Evolutionary conservation across 1,284 basidiomycete genomes (phyloP).

Genomic region (Apiotrichum gamsii): DNA sequence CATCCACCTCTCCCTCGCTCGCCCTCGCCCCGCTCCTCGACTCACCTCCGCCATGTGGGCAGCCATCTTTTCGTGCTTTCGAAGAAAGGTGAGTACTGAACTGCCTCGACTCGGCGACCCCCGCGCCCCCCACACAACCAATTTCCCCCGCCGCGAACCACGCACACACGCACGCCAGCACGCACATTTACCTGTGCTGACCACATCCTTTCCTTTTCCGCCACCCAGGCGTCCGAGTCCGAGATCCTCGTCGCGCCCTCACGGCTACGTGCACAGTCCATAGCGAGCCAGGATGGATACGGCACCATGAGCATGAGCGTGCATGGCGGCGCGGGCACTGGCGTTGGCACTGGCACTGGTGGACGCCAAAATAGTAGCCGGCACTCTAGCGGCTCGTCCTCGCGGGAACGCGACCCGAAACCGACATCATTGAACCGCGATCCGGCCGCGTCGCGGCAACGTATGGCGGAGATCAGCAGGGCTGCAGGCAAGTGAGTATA

Average conservation of each 20-base stretch:
- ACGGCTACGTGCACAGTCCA: conserved; percentile 4
- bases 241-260: conserved; percentile 9
- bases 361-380: neutral
- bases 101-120: no score
- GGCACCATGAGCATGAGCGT: conserved; percentile 14
- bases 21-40: no score
- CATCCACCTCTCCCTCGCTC: no score
- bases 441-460: conserved; percentile 5
- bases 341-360: neutral
- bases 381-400: no score
- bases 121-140: no score
- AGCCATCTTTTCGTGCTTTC: neutral
- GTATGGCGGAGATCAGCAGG: conserved; percentile 15
- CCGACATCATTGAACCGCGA: no score
- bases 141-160: no score
- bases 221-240: conserved; percentile 4
- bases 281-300: conserved; percentile 10
- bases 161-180: neutral
- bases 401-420: no score
- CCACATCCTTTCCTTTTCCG: neutral
- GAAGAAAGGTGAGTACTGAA: neutral
- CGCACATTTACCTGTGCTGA: neutral
- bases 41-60: no score
- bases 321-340: neutral
- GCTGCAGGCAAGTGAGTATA: conserved; percentile 14